phyloP scores from a whole-genome alignment of 345 rosid genomes.

The Melastoma malabathricum region DNA sequence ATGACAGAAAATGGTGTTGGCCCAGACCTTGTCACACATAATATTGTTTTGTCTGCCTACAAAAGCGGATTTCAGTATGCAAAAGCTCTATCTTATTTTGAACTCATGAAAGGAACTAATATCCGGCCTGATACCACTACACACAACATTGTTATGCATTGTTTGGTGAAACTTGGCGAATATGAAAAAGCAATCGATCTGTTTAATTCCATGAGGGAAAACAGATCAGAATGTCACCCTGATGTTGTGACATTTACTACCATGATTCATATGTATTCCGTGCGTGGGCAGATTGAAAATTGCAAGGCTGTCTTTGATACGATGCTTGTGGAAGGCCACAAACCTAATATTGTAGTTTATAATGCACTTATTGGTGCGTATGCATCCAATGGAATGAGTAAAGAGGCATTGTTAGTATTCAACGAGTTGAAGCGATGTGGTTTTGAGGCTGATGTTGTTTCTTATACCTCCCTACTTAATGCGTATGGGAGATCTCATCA shows the following conservation, averaged over 20 bases:
- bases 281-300: slow-evolving; percentile 58
- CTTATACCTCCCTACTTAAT: slow-evolving; percentile 72
- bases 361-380: slow-evolving; percentile 73
- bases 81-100: slow-evolving; percentile 77
- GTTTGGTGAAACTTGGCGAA: slow-evolving; percentile 66
- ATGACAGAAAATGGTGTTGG: slow-evolving; percentile 97
- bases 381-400: slow-evolving; percentile 75
- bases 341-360: slow-evolving; percentile 65
- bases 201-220: slow-evolving; percentile 76
- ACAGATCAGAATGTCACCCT: slow-evolving; percentile 53
- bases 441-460: slow-evolving; percentile 63
- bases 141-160: slow-evolving; percentile 62
- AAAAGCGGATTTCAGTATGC: slow-evolving; percentile 66
- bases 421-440: slow-evolving; percentile 50
- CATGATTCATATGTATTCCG: slow-evolving; percentile 62
- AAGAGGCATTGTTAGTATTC: slow-evolving; percentile 62
- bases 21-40: slow-evolving; percentile 91
- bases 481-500: slow-evolving; percentile 81
- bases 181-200: slow-evolving; percentile 52
- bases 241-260: slow-evolving; percentile 75
- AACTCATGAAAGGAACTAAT: slow-evolving; percentile 77
- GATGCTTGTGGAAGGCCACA: slow-evolving; percentile 81
- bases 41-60: slow-evolving; percentile 78
- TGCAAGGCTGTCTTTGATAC: slow-evolving; percentile 58
- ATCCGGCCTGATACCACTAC: slow-evolving; percentile 82